phyloP scores from a whole-genome alignment of 1,284 basidiomycete species.

The Neotropicomus parvogracilis region DNA sequence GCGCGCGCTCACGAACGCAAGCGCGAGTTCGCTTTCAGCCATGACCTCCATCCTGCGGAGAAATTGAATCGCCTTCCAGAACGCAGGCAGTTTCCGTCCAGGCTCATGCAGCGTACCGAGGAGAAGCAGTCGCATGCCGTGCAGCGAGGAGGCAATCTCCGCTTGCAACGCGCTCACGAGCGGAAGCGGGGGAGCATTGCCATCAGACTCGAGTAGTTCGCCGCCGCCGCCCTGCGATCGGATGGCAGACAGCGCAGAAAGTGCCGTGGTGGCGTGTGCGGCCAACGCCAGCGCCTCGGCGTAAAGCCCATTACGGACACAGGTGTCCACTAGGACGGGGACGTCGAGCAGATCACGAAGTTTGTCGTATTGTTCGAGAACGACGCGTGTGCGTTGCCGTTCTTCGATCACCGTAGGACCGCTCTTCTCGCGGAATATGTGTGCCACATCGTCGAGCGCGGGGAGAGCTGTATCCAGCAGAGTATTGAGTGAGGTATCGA shows the following conservation, averaged over 20 bases:
- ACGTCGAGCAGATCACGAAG: slow-evolving; percentile 88
- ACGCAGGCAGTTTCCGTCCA: slow-evolving; percentile 77
- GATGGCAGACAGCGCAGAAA: slow-evolving; percentile 27
- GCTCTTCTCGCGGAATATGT: slow-evolving; percentile 59
- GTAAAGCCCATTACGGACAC: slow-evolving; percentile 88
- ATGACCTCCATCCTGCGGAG: slow-evolving; percentile 73
- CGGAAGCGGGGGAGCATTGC: slow-evolving; percentile 40
- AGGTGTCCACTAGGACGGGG: slow-evolving; percentile 86
- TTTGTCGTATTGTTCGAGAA: slow-evolving; percentile 88
- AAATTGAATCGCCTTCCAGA: slow-evolving; percentile 86
- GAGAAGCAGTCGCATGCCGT: slow-evolving; percentile 74
- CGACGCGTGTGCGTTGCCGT: slow-evolving; percentile 70
- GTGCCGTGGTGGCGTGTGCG: slow-evolving; percentile 30
- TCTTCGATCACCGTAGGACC: slow-evolving; percentile 54
- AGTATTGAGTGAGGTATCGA: slow-evolving; percentile 64
- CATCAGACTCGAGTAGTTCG: slow-evolving; percentile 19
- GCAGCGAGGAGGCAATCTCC: slow-evolving; percentile 72
- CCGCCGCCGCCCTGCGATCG: slow-evolving; percentile 15
- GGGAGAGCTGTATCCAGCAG: slow-evolving; percentile 69
- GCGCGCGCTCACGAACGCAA: slow-evolving; percentile 67
- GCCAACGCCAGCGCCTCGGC: slow-evolving; percentile 74
- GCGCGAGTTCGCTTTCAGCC: slow-evolving; percentile 60
- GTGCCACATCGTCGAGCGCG: slow-evolving; percentile 64
- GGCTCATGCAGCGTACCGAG: slow-evolving; percentile 78
- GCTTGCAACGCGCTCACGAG: slow-evolving; percentile 56